Evolutionary conservation across 163 green algal genomes (phyloP).

Genomic region (Scenedesmus sp.): DNA sequence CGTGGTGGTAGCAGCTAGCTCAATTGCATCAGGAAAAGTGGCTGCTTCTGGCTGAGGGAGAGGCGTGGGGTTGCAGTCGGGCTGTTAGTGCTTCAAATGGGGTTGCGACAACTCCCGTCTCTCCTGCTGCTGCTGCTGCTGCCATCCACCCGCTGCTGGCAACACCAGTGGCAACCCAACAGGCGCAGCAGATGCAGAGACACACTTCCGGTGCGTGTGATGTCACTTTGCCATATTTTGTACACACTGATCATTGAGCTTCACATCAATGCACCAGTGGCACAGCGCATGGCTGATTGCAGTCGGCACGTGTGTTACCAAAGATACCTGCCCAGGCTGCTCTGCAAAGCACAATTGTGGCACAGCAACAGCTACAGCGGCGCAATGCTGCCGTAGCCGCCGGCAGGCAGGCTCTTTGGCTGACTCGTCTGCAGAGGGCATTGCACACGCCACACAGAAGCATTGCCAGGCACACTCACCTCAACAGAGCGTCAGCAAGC

Average conservation of each 20-base stretch:
- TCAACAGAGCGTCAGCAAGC: background rate
- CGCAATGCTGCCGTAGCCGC: background rate
- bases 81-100: too few relatives aligned
- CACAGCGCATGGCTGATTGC: background rate
- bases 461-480: background rate
- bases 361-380: background rate
- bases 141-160: background rate
- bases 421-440: background rate
- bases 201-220: slow-evolving; percentile 59
- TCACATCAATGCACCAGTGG: background rate
- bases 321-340: too few relatives aligned
- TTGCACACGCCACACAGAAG: background rate
- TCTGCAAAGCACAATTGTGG: background rate
- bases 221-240: background rate
- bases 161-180: slow-evolving; percentile 39
- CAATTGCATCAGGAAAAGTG: background rate
- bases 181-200: slow-evolving; percentile 54
- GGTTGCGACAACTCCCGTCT: background rate
- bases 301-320: background rate
- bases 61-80: background rate
- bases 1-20: background rate
- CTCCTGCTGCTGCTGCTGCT: background rate
- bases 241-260: background rate
- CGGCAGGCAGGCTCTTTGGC: background rate
- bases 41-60: background rate